phyloP scores from a whole-genome alignment of 768 basidiomycete species.

The Hirschioporus abietinus region DNA sequence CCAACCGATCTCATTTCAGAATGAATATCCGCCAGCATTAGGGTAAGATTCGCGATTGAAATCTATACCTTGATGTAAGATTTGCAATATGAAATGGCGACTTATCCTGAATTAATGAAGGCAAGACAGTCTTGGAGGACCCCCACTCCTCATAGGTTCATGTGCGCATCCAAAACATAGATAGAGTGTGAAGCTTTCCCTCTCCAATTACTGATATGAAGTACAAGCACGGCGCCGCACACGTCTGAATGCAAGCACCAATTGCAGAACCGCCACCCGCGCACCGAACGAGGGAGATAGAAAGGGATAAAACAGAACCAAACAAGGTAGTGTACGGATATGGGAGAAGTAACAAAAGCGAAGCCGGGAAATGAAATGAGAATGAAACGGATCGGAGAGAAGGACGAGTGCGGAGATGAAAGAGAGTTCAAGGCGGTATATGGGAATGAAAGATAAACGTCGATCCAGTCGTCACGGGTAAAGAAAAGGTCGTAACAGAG shows the following conservation, averaged over 20 bases:
- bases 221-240: background rate
- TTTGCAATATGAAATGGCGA: background rate
- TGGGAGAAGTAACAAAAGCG: background rate
- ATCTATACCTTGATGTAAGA: background rate
- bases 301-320: background rate
- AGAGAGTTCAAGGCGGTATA: constrained; percentile 6
- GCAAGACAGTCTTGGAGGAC: background rate
- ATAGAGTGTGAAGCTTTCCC: background rate
- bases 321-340: background rate
- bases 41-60: background rate
- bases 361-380: constrained; percentile 8
- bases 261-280: background rate
- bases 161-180: background rate
- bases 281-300: background rate
- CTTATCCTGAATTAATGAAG: background rate
- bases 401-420: constrained; percentile 2
- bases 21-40: background rate
- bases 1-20: background rate
- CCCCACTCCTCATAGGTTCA: background rate
- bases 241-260: background rate
- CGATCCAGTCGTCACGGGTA: background rate
- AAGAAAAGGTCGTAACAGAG: background rate
- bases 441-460: constrained; percentile 23
- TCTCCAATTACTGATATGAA: constrained; percentile 1
- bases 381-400: constrained; percentile 10